Evolutionary conservation across 2,329 filamentous ascomycete genomes (phyloP), one percentile per base, ranked within the genome.

Genomic region (Aureobasidium sp.): DNA sequence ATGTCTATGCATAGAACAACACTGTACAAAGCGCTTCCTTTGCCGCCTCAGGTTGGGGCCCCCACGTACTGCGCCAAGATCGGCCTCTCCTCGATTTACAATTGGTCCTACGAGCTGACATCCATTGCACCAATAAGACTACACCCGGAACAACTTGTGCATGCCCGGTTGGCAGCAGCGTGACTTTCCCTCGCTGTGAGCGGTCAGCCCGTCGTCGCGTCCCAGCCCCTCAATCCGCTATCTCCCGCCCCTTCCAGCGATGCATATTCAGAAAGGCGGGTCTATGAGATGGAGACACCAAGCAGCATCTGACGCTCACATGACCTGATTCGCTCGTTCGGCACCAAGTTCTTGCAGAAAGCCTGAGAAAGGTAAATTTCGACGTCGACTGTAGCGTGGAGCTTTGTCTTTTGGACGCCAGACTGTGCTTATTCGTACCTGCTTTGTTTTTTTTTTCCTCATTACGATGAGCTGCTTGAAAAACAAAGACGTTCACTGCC

Each of bases 251-350:
- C 53, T 49, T 49, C 17, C 19, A 29, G 21, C 21, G 31, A 33
- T 40, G 15, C 43, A 38, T 21, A 25, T 57, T 54, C 15, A 54
- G 27, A 40, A 45, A 35, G 35, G 33, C 43, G 43, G 55, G 55
- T 49, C 55, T 40, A 15, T 9, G 21, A 49, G 29, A 58, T 38
- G 55, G 21, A 58, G 43, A 49, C n/a, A 31, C n/a, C n/a, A 43
- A 57, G 64, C 67, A 65, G 66, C 60, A 58, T 38, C 47, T 61
- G 60, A 55, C 60, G 60, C 62, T 69, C 67, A 66, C 64, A 64
- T 69, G 67, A 69, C 64, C 61, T 57, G 23, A 40, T 37, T 31
- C 37, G 45, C 45, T 38, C 35, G 25, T 33, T 25, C 21, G 38
- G 61, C 51, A 57, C 45, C 60, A 51, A 61, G 63, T 61, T 64